Evolutionary conservation across 352 stramenopile genomes (phyloP).

Genomic region (Aphanomyces astaci): DNA sequence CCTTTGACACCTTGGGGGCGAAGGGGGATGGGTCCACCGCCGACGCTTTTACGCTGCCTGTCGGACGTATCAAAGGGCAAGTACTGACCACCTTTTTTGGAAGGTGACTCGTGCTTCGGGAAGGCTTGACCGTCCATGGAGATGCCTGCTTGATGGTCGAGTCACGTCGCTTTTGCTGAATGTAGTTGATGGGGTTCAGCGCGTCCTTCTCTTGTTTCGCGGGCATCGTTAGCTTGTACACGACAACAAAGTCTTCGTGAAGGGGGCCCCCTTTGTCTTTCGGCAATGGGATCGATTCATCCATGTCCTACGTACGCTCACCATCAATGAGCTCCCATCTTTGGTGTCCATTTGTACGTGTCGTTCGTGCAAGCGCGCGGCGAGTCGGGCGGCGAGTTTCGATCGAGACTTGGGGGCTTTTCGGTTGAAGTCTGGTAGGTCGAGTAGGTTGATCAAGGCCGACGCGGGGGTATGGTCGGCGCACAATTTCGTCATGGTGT

Average conservation of each 20-base stretch:
- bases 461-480: not conserved
- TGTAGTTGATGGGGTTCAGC: slow-evolving; percentile 19
- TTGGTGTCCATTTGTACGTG: not conserved
- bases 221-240: slow-evolving; percentile 19
- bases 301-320: not conserved
- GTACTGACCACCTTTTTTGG: not conserved
- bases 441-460: not conserved
- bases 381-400: slow-evolving; percentile 15
- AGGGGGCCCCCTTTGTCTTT: not conserved
- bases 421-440: slow-evolving; percentile 1
- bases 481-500: not conserved
- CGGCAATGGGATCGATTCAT: not conserved
- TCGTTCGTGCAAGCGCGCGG: slow-evolving; percentile 8
- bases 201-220: not conserved
- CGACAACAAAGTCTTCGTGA: slow-evolving; percentile 12
- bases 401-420: slow-evolving; percentile 14
- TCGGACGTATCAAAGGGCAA: no score
- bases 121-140: not conserved
- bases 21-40: no score
- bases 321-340: no score
- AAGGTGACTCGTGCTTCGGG: not conserved
- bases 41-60: no score
- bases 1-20: no score
- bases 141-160: not conserved
- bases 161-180: slow-evolving; percentile 9